phyloP scores from a whole-genome alignment of 371 early-diverging fungal species.

The Funneliformis caledonium region DNA sequence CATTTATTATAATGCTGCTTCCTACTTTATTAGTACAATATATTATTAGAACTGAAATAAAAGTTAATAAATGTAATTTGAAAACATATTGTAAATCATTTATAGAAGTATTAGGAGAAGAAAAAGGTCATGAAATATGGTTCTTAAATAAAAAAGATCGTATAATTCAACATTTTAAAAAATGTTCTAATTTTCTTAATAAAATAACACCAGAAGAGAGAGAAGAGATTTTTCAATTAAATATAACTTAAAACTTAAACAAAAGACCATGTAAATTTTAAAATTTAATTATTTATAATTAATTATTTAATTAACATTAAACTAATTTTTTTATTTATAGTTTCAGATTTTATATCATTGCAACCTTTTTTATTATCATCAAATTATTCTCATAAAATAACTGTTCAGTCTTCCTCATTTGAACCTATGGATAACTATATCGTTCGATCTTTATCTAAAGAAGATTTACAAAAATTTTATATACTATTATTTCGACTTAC shows the following conservation, averaged over 20 bases:
- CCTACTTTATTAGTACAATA: neutral
- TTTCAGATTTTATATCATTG: neutral
- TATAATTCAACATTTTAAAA: conserved; percentile 5
- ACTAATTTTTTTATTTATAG: neutral
- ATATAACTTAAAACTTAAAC: neutral
- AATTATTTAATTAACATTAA: neutral
- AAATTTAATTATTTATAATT: neutral
- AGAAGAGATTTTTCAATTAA: neutral
- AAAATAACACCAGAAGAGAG: neutral
- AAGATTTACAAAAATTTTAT: conserved; percentile 26
- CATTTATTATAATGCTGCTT: neutral
- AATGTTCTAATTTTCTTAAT: neutral
- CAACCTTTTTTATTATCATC: neutral
- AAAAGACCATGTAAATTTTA: neutral
- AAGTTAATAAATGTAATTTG: conserved; percentile 11
- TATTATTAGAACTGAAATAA: neutral
- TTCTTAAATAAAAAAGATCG: conserved; percentile 8
- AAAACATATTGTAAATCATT: conserved; percentile 13
- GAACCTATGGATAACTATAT: conserved; percentile 19
- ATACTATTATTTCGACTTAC: conserved; percentile 1
- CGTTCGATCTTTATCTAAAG: conserved; percentile 2
- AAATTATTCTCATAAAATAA: neutral
- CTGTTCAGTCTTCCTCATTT: neutral
- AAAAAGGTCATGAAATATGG: neutral
- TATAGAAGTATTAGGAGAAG: conserved; percentile 6